Conservation (phyloP, 2,329 filamentous ascomycete species). For the Cladobotryum mycophilum region DNA sequence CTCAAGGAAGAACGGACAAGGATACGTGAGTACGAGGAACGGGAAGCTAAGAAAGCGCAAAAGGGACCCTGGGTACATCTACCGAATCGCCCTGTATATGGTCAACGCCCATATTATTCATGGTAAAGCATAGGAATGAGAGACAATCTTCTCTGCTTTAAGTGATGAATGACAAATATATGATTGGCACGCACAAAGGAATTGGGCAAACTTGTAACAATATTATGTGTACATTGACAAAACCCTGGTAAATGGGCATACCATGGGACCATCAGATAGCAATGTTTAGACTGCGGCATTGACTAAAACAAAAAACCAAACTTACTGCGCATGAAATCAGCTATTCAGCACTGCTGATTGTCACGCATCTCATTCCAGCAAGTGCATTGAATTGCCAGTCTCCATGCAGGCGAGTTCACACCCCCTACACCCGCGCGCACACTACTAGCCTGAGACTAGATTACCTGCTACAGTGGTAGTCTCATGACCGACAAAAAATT, state of each 20-base stretch:
- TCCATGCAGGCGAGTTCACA: no score
- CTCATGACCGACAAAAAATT: no score
- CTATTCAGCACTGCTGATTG: no score
- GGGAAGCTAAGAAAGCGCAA: slow-evolving; percentile 65
- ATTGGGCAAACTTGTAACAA: slow-evolving; percentile 21
- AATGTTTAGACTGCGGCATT: neutral
- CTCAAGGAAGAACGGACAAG: slow-evolving; percentile 93
- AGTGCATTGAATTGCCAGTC: no score
- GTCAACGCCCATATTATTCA: slow-evolving; percentile 82
- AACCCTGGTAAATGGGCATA: slow-evolving; percentile 18
- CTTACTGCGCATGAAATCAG: no score
- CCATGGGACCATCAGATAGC: neutral
- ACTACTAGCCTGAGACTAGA: no score
- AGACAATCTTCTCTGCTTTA: neutral
- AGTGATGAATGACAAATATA: neutral
- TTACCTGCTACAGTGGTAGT: no score
- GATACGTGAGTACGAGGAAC: slow-evolving; percentile 72
- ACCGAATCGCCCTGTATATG: slow-evolving; percentile 76
- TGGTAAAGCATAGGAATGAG: slow-evolving; percentile 54
- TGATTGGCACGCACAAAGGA: slow-evolving; percentile 2
- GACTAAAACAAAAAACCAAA: neutral
- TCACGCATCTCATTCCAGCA: no score
- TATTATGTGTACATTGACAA: slow-evolving; percentile 31
- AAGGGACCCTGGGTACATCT: slow-evolving; percentile 81
- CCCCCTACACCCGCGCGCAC: no score